These are phyloP conservation scores for Anisodus acutangulus DNA, from an alignment of 257 asterid species.

Conservation along the genomic window DNA sequence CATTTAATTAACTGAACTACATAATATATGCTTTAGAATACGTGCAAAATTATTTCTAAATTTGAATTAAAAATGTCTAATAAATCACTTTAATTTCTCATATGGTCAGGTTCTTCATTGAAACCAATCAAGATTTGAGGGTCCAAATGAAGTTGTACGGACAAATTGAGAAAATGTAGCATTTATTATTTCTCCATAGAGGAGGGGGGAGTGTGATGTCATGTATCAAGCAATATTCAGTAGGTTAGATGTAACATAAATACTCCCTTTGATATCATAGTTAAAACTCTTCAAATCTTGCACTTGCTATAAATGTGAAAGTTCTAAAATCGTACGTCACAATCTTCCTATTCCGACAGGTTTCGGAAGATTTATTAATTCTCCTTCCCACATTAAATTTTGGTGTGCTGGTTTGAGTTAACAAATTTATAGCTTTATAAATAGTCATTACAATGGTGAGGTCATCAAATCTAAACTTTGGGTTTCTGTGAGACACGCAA, in stretches of 20 bases:
- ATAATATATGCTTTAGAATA: too few relatives aligned
- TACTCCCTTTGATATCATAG: not conserved
- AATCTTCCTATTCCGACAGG: not conserved
- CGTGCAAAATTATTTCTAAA: too few relatives aligned
- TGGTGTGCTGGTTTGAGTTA: not conserved
- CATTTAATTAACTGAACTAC: too few relatives aligned
- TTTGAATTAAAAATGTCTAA: too few relatives aligned
- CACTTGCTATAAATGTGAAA: not conserved
- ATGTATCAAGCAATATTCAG: not conserved
- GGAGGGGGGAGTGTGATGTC: not conserved
- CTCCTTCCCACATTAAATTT: not conserved
- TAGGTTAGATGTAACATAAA: not conserved
- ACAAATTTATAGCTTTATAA: not conserved
- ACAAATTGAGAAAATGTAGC: too few relatives aligned
- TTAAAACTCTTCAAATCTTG: too few relatives aligned
- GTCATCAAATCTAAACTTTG: constrained; percentile 1
- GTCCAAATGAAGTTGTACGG: too few relatives aligned
- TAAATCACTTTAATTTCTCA: too few relatives aligned
- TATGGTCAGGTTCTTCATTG: too few relatives aligned
- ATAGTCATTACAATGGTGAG: not conserved
- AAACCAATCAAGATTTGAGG: too few relatives aligned
- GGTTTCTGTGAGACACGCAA: not conserved
- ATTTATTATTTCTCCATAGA: not conserved
- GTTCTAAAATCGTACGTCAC: not conserved
- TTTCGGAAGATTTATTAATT: too few relatives aligned